phyloP scores from a whole-genome alignment of 2,329 filamentous ascomycete genomes.

The Xylaria polymorpha region DNA sequence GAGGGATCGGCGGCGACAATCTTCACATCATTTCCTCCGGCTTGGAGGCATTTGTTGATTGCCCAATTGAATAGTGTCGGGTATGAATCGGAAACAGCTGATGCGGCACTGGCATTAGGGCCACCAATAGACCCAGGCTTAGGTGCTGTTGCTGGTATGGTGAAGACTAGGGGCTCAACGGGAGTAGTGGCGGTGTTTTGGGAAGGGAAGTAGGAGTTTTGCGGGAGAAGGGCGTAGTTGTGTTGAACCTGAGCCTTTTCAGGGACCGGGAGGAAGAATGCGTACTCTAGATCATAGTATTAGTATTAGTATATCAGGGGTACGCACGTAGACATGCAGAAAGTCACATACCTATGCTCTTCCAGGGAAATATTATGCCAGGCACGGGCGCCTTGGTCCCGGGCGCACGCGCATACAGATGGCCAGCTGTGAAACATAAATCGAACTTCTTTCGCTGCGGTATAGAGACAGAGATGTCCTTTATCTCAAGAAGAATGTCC shows the following conservation, averaged over 20 bases:
- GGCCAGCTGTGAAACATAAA: slow-evolving; percentile 69
- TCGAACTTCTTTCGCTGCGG: slow-evolving; percentile 77
- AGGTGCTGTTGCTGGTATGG: slow-evolving; percentile 68
- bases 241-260: slow-evolving; percentile 73
- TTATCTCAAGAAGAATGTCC: slow-evolving; percentile 67
- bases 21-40: slow-evolving; percentile 59
- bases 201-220: slow-evolving; percentile 63
- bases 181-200: slow-evolving; percentile 56
- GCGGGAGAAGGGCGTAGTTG: slow-evolving; percentile 73
- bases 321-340: neutral
- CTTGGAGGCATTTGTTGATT: slow-evolving; percentile 62
- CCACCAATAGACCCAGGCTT: slow-evolving; percentile 70
- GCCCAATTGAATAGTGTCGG: slow-evolving; percentile 71
- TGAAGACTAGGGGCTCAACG: slow-evolving; percentile 72
- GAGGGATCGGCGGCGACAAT: slow-evolving; percentile 65
- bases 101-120: slow-evolving; percentile 60
- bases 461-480: slow-evolving; percentile 74
- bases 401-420: slow-evolving; percentile 67
- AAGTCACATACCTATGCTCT: slow-evolving; percentile 66
- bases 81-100: slow-evolving; percentile 68
- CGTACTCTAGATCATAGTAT: slow-evolving; percentile 60
- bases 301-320: slow-evolving; percentile 2
- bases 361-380: slow-evolving; percentile 69
- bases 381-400: slow-evolving; percentile 63
- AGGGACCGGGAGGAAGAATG: slow-evolving; percentile 72